These are phyloP conservation scores for Microdochium nivale DNA, from an alignment of 2,329 filamentous ascomycete species.

Conservation along the genomic window DNA sequence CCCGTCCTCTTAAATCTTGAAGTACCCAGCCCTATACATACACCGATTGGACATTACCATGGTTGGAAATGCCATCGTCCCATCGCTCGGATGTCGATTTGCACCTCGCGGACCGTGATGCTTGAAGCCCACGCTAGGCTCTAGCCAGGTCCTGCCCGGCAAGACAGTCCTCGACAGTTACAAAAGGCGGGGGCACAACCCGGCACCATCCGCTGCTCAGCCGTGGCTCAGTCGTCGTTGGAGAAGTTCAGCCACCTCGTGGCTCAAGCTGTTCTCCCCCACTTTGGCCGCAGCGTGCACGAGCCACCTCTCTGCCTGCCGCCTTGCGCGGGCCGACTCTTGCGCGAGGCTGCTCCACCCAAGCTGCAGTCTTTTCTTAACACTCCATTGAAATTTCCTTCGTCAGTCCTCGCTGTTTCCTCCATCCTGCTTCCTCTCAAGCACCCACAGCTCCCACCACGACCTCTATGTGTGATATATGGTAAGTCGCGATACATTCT, in stretches of 20 bases:
- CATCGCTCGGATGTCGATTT: too few relatives aligned
- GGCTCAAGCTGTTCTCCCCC: neutral
- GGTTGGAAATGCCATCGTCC: too few relatives aligned
- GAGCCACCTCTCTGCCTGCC: neutral
- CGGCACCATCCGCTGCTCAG: neutral
- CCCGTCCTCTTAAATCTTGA: too few relatives aligned
- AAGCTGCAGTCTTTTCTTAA: neutral
- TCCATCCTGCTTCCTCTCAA: neutral
- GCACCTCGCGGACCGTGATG: too few relatives aligned
- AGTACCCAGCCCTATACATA: too few relatives aligned
- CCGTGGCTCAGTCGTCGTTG: neutral
- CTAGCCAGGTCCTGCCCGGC: neutral
- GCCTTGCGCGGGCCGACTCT: neutral
- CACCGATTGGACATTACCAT: too few relatives aligned
- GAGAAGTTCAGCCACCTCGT: neutral
- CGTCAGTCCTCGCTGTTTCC: neutral
- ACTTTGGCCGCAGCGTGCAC: neutral
- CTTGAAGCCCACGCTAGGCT: too few relatives aligned
- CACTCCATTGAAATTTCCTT: slow-evolving; percentile 1
- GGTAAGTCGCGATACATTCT: slow-evolving; percentile 9
- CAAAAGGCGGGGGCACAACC: neutral
- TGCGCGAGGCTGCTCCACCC: neutral
- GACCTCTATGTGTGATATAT: neutral
- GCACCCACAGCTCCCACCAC: neutral
- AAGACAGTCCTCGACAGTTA: neutral